Conservation (phyloP, 2,329 filamentous ascomycete genomes). For the Tolypocladium paradoxum region DNA sequence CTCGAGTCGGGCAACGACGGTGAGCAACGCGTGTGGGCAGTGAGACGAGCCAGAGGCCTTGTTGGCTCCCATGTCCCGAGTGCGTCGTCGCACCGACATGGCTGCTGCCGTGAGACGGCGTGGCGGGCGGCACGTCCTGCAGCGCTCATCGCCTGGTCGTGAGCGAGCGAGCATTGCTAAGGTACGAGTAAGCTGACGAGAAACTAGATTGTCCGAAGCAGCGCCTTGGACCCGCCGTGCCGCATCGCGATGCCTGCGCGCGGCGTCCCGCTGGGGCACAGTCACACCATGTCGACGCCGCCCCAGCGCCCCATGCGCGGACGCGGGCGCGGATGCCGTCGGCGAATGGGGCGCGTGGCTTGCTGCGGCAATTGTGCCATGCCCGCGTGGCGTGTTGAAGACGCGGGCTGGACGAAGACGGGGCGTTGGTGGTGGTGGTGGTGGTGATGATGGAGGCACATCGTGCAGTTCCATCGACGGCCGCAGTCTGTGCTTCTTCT, state of each 20-base stretch:
- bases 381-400: no score
- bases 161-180: no score
- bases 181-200: no score
- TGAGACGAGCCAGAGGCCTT: no score
- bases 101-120: not conserved
- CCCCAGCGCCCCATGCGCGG: not conserved
- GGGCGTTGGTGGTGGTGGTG: no score
- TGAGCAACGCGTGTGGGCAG: not conserved
- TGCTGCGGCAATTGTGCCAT: no score
- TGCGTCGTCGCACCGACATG: not conserved
- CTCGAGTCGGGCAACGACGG: no score
- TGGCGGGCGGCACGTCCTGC: not conserved
- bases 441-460: no score
- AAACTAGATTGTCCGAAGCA: not conserved
- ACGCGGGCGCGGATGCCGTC: not conserved
- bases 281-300: not conserved
- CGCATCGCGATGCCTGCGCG: not conserved
- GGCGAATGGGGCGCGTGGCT: not conserved
- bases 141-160: no score
- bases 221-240: not conserved
- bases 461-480: no score
- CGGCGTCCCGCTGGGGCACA: not conserved
- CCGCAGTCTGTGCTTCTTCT: no score
- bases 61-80: not conserved
- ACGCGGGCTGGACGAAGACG: no score